These are phyloP conservation scores for Russula sp. DNA, from an alignment of 768 basidiomycete genomes.

Conservation along the genomic window DNA sequence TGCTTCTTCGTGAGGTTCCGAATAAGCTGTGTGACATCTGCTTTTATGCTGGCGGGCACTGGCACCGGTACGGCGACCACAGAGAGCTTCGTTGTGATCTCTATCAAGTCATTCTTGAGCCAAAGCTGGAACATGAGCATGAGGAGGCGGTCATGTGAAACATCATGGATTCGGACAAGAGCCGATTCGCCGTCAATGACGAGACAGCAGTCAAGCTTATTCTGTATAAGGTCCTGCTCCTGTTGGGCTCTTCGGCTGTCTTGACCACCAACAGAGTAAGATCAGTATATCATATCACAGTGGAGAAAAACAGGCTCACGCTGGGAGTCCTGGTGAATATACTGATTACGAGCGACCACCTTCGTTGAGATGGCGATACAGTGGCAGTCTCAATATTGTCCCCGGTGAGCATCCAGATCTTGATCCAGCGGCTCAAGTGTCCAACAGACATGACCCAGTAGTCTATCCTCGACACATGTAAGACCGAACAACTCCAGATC, in stretches of 20 bases:
- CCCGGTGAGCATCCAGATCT: constrained; percentile 99
- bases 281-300: neutral
- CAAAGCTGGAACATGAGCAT: constrained; percentile 55
- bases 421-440: constrained; percentile 88
- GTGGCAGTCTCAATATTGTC: constrained; percentile 99
- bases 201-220: constrained; percentile 93
- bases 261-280: constrained; percentile 48
- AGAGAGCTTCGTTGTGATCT: constrained; percentile 91
- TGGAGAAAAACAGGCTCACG: constrained; percentile 37
- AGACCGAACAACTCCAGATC: constrained; percentile 89
- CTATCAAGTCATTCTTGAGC: constrained; percentile 92
- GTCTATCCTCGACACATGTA: constrained; percentile 98
- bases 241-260: constrained; percentile 73
- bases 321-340: constrained; percentile 94
- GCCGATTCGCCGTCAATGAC: constrained; percentile 98
- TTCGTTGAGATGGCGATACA: constrained; percentile 98
- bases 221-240: constrained; percentile 88
- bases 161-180: constrained; percentile 44
- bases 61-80: constrained; percentile 96
- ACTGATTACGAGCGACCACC: constrained; percentile 90
- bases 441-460: constrained; percentile 93
- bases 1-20: constrained; percentile 86
- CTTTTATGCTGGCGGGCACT: constrained; percentile 99
- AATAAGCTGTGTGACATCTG: constrained; percentile 92
- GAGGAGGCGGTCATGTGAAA: neutral